These are phyloP conservation scores for Thelonectria rubi DNA, from an alignment of 2,329 filamentous ascomycete genomes.

Conservation along the genomic window DNA sequence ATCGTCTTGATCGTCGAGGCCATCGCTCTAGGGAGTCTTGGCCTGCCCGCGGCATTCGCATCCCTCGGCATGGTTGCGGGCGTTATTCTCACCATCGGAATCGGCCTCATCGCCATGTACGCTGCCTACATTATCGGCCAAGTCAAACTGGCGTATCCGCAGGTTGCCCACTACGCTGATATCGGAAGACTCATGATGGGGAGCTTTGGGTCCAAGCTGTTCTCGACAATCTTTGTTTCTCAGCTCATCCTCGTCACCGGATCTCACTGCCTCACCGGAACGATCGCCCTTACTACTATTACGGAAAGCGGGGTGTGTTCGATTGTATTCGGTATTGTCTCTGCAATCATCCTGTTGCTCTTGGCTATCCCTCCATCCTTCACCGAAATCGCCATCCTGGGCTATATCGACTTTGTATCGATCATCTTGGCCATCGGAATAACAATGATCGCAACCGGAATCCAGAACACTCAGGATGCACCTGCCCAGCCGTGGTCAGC, in stretches of 20 bases:
- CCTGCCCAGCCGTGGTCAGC: constrained; percentile 7
- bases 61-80: constrained; percentile 1
- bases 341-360: constrained; percentile 49
- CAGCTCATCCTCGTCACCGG: neutral
- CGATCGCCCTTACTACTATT: neutral
- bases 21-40: neutral
- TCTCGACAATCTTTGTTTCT: neutral
- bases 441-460: constrained; percentile 15
- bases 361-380: constrained; percentile 53
- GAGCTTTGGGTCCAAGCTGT: neutral
- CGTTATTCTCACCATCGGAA: neutral
- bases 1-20: neutral
- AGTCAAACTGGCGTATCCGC: neutral
- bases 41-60: neutral
- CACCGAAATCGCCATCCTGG: constrained; percentile 45
- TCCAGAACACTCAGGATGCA: neutral
- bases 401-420: constrained; percentile 59
- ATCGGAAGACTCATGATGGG: neutral
- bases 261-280: neutral
- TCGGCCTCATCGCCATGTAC: neutral
- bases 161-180: neutral
- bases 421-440: constrained; percentile 62
- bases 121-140: neutral
- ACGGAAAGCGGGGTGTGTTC: constrained; percentile 3
- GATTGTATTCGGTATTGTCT: constrained; percentile 48